Percentiles rank a stretch among this genome's conserved stretches.
Conservation (phyloP, 208 protist species). For the Trypanosoma rangeli region DNA sequence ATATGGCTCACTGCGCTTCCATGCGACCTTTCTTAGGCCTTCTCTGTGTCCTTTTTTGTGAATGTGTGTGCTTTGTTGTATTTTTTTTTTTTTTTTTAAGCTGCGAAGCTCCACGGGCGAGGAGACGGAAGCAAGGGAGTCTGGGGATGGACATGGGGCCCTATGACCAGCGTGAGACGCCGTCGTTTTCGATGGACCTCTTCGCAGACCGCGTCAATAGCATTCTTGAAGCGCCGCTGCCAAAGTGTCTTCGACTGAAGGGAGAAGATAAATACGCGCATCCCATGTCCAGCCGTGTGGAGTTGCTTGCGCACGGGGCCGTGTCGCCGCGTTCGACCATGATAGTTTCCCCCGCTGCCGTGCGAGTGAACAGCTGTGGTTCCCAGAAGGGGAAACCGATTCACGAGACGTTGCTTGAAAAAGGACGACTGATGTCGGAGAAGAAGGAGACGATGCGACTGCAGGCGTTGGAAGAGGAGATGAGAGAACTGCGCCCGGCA, state of each 20-base stretch:
- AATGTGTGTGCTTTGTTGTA: background rate
- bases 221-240: slow-evolving; percentile 49
- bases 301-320: no score
- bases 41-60: background rate
- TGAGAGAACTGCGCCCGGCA: slow-evolving; percentile 40
- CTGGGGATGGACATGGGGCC: slow-evolving; percentile 11
- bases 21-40: no score
- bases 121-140: background rate
- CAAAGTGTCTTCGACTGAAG: slow-evolving; percentile 39
- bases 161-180: slow-evolving; percentile 24
- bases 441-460: slow-evolving; percentile 36
- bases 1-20: no score
- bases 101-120: background rate
- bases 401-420: slow-evolving; percentile 72
- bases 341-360: background rate
- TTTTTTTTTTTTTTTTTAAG: slow-evolving; percentile 8
- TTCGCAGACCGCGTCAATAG: slow-evolving; percentile 32
- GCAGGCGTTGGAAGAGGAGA: slow-evolving; percentile 43
- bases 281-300: background rate
- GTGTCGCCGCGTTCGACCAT: background rate
- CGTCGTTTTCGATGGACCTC: slow-evolving; percentile 28
- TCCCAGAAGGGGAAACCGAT: slow-evolving; percentile 29
- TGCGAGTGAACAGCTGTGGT: background rate
- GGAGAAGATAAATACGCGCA: background rate
- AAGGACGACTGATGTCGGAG: slow-evolving; percentile 54